Evolutionary conservation across 192 early-diverging fungal genomes (phyloP), one percentile per base, ranked within the genome.

Genomic region (Gaertneriomyces semiglobifer): DNA sequence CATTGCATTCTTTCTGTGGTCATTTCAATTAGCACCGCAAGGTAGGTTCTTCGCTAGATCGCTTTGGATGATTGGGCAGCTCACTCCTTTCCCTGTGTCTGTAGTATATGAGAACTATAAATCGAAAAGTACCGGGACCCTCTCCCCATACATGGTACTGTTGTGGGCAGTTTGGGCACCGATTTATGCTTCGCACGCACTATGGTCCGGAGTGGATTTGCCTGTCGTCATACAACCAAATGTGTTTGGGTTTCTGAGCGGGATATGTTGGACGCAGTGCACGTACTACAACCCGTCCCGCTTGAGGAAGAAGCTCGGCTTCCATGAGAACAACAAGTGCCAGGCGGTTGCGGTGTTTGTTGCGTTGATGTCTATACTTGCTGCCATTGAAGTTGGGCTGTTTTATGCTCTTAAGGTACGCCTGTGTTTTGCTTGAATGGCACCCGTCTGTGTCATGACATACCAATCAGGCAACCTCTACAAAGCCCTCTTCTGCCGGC

Each of bases 151-250:
- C 16, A 71, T 71, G 69, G 43, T 71, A 41, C 12, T 46, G 1
- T n/a, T 71, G 12, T 71, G 69, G 69, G 62, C 62, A 11, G n/a
- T 65, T 9, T 71, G 69, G 69, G 43, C 69, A 1, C 69, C 69
- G 1, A 8, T 65, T 40, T 71, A 66, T 58, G 48, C 53, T 11
- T 61, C 63, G 5, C 52, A 56, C 16, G 62, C 42, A 14, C n/a
- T 71, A 19, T 63, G 45, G 16, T 58, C 63, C 11, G 44, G 43
- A 11, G 43, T 65, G 38, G 18, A 33, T 39, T 18, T 55, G 7
- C 60, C 69, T 7, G 43, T 71, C 12, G 8, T 65, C 5, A 43
- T 71, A 6, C 69, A 71, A 38, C 69, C 69, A 20, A 71, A 71
- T 51, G 18, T 71, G 45, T 71, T 71, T 58, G 69, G 69, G 12